Base-by-base conservation (phyloP, 2,329 filamentous ascomycete genomes). In the Fusarium anthophilum region DNA sequence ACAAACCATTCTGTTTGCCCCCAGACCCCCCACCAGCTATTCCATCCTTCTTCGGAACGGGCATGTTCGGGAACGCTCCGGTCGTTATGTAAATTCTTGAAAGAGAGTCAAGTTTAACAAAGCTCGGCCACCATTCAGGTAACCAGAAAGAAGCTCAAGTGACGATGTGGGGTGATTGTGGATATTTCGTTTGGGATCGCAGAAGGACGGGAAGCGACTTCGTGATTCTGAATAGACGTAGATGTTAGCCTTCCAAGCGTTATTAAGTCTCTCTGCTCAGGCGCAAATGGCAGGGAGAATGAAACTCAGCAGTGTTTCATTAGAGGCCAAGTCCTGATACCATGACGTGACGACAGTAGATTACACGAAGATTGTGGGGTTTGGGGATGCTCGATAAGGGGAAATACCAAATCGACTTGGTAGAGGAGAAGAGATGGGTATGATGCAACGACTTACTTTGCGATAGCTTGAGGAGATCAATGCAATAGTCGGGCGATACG, bases 21-120 rank as follows among this genome's bases (percentile, higher is more conserved):
- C 77, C 78, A 74, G 70, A 73, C 58, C 79, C 79, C 60, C 79
- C 79, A 59, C 79, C 77, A 56, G 78, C 70, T 70, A 78, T 74
- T 72, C 78, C 80, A 67, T 85, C 83, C 76, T 84, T 84, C 80
- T 83, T 84, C 26, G 81, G 78, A 56, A 77, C 75, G 63, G 83
- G 80, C 83, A 84, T 84, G 26, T 78, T 80, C 18, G 70, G 35
- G 37, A 72, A 74, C 63, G 47, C 66, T 76, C 63, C 63, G 59
- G 70, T 75, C 70, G 74, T 62, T 63, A 69, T 64, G 69, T 66
- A 74, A 56, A 65, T 77, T 74, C 65, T 73, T 73, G 75, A 77
- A 77, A 72, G 72, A 72, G 62, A 66, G 72, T 74, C 53, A 77
- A 63, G 44, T 44, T 58, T 63, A 70, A 62, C 69, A 67, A 56